Evolutionary conservation across 495 filamentous ascomycete genomes (phyloP).

Genomic region (Daldinia vernicosa): DNA sequence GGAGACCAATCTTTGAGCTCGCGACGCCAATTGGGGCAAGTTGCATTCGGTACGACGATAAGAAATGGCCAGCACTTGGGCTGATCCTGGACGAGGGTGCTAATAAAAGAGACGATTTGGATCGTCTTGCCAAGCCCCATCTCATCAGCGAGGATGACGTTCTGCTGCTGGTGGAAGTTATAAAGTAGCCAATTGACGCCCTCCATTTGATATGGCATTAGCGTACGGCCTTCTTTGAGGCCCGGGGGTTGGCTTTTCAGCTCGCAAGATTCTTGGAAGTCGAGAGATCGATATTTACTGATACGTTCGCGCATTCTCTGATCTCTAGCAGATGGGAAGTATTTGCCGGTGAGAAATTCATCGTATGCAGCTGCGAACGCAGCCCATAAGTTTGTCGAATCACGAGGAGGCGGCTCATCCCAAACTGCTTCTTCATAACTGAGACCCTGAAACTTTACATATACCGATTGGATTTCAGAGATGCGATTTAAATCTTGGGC

Average conservation of each 20-base stretch:
- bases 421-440: conserved; percentile 90
- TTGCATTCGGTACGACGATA: conserved; percentile 91
- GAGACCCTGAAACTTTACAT: conserved; percentile 95
- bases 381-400: conserved; percentile 74
- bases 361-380: conserved; percentile 84
- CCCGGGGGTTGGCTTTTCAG: conserved; percentile 76
- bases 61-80: conserved; percentile 92
- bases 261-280: conserved; percentile 72
- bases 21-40: conserved; percentile 94
- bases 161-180: conserved; percentile 80
- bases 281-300: conserved; percentile 64
- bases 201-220: conserved; percentile 95
- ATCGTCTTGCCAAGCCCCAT: conserved; percentile 99
- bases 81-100: conserved; percentile 74
- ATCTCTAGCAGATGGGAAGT: conserved; percentile 66
- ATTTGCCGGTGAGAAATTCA: conserved; percentile 80
- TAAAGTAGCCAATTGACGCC: conserved; percentile 98
- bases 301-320: conserved; percentile 67
- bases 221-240: conserved; percentile 72
- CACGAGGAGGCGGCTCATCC: conserved; percentile 80
- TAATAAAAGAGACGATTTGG: conserved; percentile 86
- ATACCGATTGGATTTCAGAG: conserved; percentile 71
- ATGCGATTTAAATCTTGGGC: conserved; percentile 74
- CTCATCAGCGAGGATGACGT: conserved; percentile 96
- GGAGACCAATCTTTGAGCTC: conserved; percentile 97